These are phyloP conservation scores for Botrytis fragariae DNA, from an alignment of 2,329 filamentous ascomycete genomes.

Conservation along the genomic window DNA sequence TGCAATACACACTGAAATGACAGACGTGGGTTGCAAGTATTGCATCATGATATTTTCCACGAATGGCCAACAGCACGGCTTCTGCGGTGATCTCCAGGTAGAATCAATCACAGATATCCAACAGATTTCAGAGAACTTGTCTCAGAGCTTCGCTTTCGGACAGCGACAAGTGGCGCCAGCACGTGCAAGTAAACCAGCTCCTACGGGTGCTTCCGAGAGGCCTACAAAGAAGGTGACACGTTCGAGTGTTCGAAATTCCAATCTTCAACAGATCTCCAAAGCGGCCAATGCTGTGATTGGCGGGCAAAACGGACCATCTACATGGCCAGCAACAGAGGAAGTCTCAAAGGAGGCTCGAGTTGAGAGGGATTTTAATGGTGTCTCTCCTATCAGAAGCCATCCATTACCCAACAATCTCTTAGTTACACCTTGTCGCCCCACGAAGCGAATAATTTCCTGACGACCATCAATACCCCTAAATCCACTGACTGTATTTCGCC, in stretches of 20 bases:
- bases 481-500: background rate
- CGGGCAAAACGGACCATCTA: no score
- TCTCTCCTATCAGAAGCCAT: background rate
- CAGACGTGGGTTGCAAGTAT: background rate
- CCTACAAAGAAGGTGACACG: background rate
- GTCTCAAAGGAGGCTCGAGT: background rate
- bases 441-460: no score
- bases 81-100: background rate
- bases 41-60: background rate
- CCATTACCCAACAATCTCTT: background rate
- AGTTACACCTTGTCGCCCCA: background rate
- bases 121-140: background rate
- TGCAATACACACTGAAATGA: background rate
- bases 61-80: background rate
- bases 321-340: background rate
- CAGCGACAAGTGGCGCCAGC: background rate
- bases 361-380: background rate
- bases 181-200: background rate
- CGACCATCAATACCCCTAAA: no score
- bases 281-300: no score
- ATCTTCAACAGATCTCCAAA: background rate
- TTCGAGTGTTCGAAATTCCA: no score
- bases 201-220: no score
- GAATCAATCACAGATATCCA: background rate
- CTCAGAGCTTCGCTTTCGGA: background rate